phyloP scores from a whole-genome alignment of 2,329 filamentous ascomycete species.

The Sphaerulina musiva region DNA sequence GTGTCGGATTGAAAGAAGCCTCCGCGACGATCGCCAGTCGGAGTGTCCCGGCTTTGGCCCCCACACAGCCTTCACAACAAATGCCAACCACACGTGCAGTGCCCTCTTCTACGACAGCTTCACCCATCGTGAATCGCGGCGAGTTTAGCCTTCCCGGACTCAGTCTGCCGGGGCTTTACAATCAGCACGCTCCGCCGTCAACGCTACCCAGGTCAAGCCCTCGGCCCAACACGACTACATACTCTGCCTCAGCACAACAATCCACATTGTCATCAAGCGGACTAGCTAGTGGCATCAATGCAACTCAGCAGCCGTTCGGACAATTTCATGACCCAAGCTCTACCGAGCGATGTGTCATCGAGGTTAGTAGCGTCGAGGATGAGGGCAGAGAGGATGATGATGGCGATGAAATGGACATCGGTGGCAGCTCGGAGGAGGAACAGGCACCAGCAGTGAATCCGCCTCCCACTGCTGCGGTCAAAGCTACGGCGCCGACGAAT shows the following conservation, averaged over 20 bases:
- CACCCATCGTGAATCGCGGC: constrained; percentile 15
- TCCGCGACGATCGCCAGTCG: constrained; percentile 1
- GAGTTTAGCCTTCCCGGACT: neutral
- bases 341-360: constrained; percentile 66
- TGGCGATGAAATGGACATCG: constrained; percentile 34
- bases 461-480: neutral
- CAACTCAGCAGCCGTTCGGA: constrained; percentile 30
- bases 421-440: constrained; percentile 10
- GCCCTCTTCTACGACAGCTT: constrained; percentile 8
- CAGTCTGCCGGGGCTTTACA: constrained; percentile 28
- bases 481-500: neutral
- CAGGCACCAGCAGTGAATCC: neutral
- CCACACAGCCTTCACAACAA: neutral
- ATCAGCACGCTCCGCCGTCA: constrained; percentile 1
- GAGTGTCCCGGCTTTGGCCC: neutral
- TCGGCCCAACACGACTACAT: constrained; percentile 50
- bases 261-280: neutral
- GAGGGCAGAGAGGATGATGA: constrained; percentile 34
- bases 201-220: constrained; percentile 1
- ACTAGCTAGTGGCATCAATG: neutral
- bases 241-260: constrained; percentile 36
- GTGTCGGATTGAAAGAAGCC: constrained; percentile 13
- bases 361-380: constrained; percentile 70
- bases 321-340: constrained; percentile 45
- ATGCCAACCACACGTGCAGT: neutral